A percentile compares a stretch with the other conserved stretches of the same genome.
phyloP scores from a whole-genome alignment of 1,284 basidiomycete genomes.

The Phellinidium pouzarii region DNA sequence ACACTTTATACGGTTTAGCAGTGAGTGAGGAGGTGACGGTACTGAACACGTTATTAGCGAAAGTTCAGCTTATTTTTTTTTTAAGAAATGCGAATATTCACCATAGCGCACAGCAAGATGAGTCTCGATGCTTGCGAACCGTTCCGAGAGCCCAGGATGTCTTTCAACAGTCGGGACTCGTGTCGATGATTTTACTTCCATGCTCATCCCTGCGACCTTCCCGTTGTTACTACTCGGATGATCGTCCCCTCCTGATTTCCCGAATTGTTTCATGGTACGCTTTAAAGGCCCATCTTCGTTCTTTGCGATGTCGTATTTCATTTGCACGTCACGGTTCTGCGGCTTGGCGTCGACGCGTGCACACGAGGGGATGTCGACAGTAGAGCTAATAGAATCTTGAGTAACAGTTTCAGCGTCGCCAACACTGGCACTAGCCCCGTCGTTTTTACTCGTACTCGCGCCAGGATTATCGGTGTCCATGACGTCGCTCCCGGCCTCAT shows the following conservation, averaged over 20 bases:
- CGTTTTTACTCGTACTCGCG: not conserved
- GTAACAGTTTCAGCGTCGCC: not conserved
- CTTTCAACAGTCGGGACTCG: constrained; percentile 31
- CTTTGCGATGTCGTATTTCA: constrained; percentile 77
- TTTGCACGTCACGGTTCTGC: constrained; percentile 65
- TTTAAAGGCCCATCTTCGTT: constrained; percentile 70
- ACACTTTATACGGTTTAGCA: constrained; percentile 57
- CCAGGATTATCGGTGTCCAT: not conserved
- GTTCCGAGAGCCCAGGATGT: constrained; percentile 55
- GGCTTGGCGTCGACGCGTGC: constrained; percentile 66
- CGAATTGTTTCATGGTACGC: constrained; percentile 39
- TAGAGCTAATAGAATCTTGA: not conserved
- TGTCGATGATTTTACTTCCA: constrained; percentile 17
- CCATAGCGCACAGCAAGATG: constrained; percentile 70
- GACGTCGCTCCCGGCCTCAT: not conserved
- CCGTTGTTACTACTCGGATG: constrained; percentile 20
- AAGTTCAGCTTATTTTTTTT: too few species aligned
- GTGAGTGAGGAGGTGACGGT: constrained; percentile 55
- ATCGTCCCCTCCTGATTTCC: constrained; percentile 20
- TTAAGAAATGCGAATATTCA: constrained; percentile 26
- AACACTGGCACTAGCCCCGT: not conserved
- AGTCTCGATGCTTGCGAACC: constrained; percentile 56
- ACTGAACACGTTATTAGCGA: constrained; percentile 37
- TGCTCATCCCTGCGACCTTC: constrained; percentile 2
- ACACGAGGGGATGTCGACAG: constrained; percentile 40